Percentiles rank a stretch among this genome's conserved stretches.
Conservation (phyloP, 805 yeast genomes). For the Blastobotrys americana region DNA sequence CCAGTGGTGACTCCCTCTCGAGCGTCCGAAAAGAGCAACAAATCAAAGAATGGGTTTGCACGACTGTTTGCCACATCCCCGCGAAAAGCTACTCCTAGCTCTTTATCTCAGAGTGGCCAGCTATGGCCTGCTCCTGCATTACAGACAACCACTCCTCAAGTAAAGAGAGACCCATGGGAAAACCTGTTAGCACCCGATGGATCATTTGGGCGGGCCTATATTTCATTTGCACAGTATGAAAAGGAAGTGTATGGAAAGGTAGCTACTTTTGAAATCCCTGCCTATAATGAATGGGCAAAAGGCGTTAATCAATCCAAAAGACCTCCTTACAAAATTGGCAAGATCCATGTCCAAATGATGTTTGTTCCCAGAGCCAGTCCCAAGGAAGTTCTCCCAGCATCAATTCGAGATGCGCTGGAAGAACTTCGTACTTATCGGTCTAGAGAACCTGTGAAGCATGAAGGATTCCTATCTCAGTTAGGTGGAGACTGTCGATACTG, state of each 20-base stretch:
- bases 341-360: slow-evolving; percentile 47
- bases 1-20: not conserved
- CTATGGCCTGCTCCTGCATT: not conserved
- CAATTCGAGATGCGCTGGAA: slow-evolving; percentile 42
- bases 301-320: slow-evolving; percentile 5
- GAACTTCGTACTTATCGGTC: slow-evolving; percentile 16
- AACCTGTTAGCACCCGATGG: slow-evolving; percentile 73
- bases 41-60: slow-evolving; percentile 3
- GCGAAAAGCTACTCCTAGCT: slow-evolving; percentile 5
- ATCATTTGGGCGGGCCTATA: slow-evolving; percentile 74
- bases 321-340: slow-evolving; percentile 40
- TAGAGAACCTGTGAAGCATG: slow-evolving; percentile 31
- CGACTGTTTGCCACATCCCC: slow-evolving; percentile 1
- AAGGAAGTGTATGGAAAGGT: slow-evolving; percentile 49
- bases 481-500: slow-evolving; percentile 83
- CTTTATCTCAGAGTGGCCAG: not conserved
- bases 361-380: slow-evolving; percentile 50
- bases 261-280: slow-evolving; percentile 47
- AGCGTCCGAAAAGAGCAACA: not conserved
- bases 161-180: slow-evolving; percentile 41
- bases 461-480: slow-evolving; percentile 77
- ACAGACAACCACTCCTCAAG: not conserved
- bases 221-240: slow-evolving; percentile 57
- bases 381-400: slow-evolving; percentile 38
- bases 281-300: slow-evolving; percentile 78